A percentile compares a stretch with the other conserved stretches of the same genome.
These are phyloP conservation scores for Populus deltoides DNA, from an alignment of 345 rosid genomes.

Conservation along the genomic window DNA sequence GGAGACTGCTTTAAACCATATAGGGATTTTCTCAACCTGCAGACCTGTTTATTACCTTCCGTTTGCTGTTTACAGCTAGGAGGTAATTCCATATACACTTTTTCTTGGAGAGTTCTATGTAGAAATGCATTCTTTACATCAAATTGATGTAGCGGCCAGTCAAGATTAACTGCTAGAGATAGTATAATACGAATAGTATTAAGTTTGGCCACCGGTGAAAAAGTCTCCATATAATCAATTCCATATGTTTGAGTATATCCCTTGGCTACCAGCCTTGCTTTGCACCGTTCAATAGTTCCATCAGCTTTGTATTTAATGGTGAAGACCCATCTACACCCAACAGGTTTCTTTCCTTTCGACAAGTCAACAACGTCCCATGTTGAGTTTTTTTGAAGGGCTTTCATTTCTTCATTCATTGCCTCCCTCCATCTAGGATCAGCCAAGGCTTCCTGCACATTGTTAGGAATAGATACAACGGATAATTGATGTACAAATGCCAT, in stretches of 20 bases:
- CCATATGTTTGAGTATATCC: background rate
- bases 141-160: background rate
- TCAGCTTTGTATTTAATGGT: background rate
- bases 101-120: no score
- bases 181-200: background rate
- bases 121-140: background rate
- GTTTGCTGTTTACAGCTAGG: no score
- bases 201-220: background rate
- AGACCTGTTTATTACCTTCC: no score
- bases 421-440: no score
- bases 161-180: background rate
- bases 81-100: no score
- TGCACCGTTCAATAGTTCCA: background rate
- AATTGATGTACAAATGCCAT: background rate
- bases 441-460: background rate
- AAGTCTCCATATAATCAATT: background rate
- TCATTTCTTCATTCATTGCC: background rate
- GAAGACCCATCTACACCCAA: background rate
- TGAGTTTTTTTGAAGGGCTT: background rate
- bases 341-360: no score
- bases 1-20: no score
- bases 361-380: background rate
- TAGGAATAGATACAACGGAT: background rate
- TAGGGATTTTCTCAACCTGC: no score
- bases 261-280: background rate